Evolutionary conservation across 2,329 filamentous ascomycete genomes (phyloP).

Genomic region (Monosporascus sp.): DNA sequence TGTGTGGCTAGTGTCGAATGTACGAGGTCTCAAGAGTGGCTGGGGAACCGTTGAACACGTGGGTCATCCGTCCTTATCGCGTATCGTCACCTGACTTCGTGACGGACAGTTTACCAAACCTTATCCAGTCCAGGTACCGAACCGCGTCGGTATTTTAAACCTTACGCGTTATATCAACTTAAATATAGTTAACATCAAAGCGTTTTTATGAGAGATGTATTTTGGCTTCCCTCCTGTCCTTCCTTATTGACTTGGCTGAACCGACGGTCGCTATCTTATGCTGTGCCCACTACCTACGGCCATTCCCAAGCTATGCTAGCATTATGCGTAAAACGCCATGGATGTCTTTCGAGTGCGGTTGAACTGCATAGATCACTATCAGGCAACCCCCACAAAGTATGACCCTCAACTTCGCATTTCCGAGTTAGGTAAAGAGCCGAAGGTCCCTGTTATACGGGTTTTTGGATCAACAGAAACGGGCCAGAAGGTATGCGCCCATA

Average conservation of each 20-base stretch:
- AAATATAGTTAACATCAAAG: no score
- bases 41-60: background rate
- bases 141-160: background rate
- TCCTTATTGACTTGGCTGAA: background rate
- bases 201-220: no score
- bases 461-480: constrained; percentile 93
- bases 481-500: constrained; percentile 91
- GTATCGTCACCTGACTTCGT: background rate
- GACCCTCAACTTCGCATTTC: constrained; percentile 71
- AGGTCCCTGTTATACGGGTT: constrained; percentile 79
- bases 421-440: constrained; percentile 58
- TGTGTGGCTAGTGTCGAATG: no score
- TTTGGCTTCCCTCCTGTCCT: no score
- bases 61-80: background rate
- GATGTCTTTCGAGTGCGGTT: constrained; percentile 83
- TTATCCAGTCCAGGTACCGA: background rate
- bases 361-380: constrained; percentile 95
- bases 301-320: background rate
- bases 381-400: constrained; percentile 69
- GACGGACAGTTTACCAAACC: background rate
- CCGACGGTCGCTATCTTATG: background rate
- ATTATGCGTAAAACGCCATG: constrained; percentile 31
- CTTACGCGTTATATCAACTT: background rate
- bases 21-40: no score
- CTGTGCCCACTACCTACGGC: background rate